Evolutionary conservation across 306 rosid genomes (phyloP).

Genomic region (Potentilla sterilis): DNA sequence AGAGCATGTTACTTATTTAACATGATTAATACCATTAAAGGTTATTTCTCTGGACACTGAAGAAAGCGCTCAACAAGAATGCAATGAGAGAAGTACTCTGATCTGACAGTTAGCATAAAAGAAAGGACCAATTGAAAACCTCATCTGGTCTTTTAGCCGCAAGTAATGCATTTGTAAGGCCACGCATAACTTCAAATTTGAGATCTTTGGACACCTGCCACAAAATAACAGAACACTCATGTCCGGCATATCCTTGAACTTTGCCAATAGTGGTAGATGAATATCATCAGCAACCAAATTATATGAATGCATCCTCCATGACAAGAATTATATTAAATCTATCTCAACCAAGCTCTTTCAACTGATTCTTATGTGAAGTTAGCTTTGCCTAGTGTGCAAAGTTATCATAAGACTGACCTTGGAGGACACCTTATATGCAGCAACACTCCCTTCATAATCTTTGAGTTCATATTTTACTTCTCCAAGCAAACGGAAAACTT

Average conservation of each 20-base stretch:
- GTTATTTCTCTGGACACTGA: neutral
- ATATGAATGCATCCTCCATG: slow-evolving; percentile 3
- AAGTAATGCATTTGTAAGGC: slow-evolving; percentile 76
- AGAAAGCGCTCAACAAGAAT: neutral
- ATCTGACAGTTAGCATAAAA: slow-evolving; percentile 3
- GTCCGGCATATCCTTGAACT: slow-evolving; percentile 3
- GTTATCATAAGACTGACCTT: slow-evolving; percentile 48
- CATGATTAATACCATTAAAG: neutral
- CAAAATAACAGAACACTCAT: slow-evolving; percentile 21
- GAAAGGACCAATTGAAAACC: slow-evolving; percentile 46
- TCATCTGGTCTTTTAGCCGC: slow-evolving; percentile 89
- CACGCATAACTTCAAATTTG: slow-evolving; percentile 75
- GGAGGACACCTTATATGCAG: slow-evolving; percentile 69
- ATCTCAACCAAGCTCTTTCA: neutral
- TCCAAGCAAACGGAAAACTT: slow-evolving; percentile 87
- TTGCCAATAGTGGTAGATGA: neutral
- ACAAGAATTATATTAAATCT: neutral
- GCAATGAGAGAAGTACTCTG: neutral
- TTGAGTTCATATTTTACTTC: slow-evolving; percentile 75
- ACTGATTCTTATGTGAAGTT: neutral
- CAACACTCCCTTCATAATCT: slow-evolving; percentile 79
- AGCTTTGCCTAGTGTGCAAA: neutral
- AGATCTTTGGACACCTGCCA: slow-evolving; percentile 70
- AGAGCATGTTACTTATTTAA: neutral
- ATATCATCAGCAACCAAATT: neutral